Evolutionary conservation across 2,329 filamentous ascomycete species (phyloP).

Genomic region (Pestalotiopsis sp.): DNA sequence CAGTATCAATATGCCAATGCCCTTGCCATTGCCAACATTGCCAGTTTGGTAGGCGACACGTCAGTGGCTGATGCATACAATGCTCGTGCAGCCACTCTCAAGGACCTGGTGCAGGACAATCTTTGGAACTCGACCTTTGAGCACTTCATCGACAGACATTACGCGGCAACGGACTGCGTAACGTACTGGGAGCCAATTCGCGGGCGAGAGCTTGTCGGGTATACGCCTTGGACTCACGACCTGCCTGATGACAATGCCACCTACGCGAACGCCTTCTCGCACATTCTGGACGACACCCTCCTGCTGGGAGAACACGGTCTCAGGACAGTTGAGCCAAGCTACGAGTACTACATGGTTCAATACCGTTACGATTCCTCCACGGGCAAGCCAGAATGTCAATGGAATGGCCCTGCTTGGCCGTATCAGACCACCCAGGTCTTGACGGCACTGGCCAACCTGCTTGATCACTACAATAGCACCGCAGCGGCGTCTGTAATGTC

Average conservation of each 20-base stretch:
- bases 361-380: slow-evolving; percentile 36
- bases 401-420: slow-evolving; percentile 45
- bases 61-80: slow-evolving; percentile 21
- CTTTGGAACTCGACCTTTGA: slow-evolving; percentile 43
- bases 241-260: slow-evolving; percentile 37
- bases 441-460: slow-evolving; percentile 39
- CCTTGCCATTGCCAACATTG: slow-evolving; percentile 38
- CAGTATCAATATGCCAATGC: slow-evolving; percentile 43
- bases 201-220: slow-evolving; percentile 42
- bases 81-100: slow-evolving; percentile 34
- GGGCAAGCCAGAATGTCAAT: slow-evolving; percentile 38
- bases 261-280: slow-evolving; percentile 37
- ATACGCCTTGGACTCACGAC: slow-evolving; percentile 42
- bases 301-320: slow-evolving; percentile 28
- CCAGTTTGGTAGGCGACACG: slow-evolving; percentile 27
- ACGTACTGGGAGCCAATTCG: slow-evolving; percentile 39
- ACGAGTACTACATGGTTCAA: slow-evolving; percentile 44
- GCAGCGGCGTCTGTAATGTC: slow-evolving; percentile 20
- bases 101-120: slow-evolving; percentile 34
- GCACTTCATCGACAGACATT: slow-evolving; percentile 43
- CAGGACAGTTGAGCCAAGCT: slow-evolving; percentile 42
- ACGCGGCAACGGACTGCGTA: slow-evolving; percentile 37
- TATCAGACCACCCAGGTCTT: slow-evolving; percentile 42
- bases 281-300: slow-evolving; percentile 31
- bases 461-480: slow-evolving; percentile 37